Conservation (phyloP, 768 basidiomycete genomes). For the Cystobasidium ongulense region DNA sequence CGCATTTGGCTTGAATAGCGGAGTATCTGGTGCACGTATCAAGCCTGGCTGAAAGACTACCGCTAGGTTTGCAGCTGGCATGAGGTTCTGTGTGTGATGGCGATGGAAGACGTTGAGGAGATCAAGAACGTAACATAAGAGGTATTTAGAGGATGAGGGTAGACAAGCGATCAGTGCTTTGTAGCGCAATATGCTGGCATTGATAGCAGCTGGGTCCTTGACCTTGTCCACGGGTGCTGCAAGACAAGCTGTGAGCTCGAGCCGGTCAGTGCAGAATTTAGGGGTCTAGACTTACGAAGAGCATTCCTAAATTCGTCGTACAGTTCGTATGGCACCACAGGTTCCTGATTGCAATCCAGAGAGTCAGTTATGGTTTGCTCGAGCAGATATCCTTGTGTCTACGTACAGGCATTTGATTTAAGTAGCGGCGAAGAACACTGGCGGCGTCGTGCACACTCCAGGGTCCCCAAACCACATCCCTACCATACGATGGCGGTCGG, state of each 20-base stretch:
- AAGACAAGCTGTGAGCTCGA: not conserved
- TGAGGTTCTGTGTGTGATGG: conserved; percentile 83
- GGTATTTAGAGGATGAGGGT: conserved; percentile 83
- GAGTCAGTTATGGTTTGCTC: not conserved
- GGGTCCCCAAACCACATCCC: conserved; percentile 80
- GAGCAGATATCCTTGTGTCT: conserved; percentile 1
- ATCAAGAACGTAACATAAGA: conserved; percentile 94
- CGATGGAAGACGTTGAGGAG: conserved; percentile 88
- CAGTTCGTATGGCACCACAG: conserved; percentile 83
- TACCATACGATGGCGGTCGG: conserved; percentile 80
- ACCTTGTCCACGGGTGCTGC: conserved; percentile 11
- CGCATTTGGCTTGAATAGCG: not conserved
- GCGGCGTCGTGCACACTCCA: conserved; percentile 97
- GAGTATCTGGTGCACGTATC: conserved; percentile 60
- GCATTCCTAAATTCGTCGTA: conserved; percentile 83
- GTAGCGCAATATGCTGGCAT: conserved; percentile 58
- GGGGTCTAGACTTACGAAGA: conserved; percentile 52
- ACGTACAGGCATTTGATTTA: conserved; percentile 92
- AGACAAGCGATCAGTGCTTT: conserved; percentile 73
- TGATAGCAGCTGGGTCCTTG: not conserved
- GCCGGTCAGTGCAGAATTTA: not conserved
- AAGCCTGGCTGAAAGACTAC: conserved; percentile 95
- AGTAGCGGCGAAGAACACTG: conserved; percentile 86
- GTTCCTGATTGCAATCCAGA: conserved; percentile 61
- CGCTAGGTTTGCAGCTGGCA: conserved; percentile 91